Percentiles rank a stretch among this genome's conserved stretches.
Conservation (phyloP, 805 yeast species). For the Teunomyces panamensis region DNA sequence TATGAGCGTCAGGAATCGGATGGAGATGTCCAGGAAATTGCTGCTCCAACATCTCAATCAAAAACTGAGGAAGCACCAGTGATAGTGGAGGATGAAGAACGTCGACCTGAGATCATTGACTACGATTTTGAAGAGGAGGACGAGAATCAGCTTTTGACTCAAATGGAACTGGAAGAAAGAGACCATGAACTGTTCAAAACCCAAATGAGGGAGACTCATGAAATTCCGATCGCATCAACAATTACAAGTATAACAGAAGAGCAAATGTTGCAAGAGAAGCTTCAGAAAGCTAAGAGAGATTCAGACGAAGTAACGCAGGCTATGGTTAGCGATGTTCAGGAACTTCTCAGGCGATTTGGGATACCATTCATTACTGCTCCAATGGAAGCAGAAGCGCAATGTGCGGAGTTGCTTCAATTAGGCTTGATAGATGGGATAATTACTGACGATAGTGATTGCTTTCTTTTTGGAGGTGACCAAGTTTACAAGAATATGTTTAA, state of each 20-base stretch:
- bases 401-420: conserved; percentile 72
- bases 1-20: conserved; percentile 3
- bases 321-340: conserved; percentile 91
- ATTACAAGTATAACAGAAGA: conserved; percentile 45
- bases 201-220: conserved; percentile 20
- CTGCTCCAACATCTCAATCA: conserved; percentile 1
- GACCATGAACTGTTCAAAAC: conserved; percentile 66
- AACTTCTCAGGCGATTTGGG: conserved; percentile 80
- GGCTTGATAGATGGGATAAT: conserved; percentile 89
- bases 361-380: conserved; percentile 95
- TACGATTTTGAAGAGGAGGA: conserved; percentile 78
- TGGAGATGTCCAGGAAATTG: conserved; percentile 8
- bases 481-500: conserved; percentile 92
- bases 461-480: conserved; percentile 81
- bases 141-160: conserved; percentile 62
- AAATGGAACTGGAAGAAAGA: conserved; percentile 64
- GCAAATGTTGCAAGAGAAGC: conserved; percentile 54
- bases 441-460: conserved; percentile 97
- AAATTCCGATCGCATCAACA: conserved; percentile 15
- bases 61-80: not conserved
- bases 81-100: not conserved
- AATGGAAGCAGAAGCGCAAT: conserved; percentile 99
- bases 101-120: conserved; percentile 35
- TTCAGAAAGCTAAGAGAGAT: conserved; percentile 71
- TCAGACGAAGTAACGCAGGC: conserved; percentile 85